Conservation (phyloP, 176 grass and related monocot genomes). For the Luzula sylvatica region DNA sequence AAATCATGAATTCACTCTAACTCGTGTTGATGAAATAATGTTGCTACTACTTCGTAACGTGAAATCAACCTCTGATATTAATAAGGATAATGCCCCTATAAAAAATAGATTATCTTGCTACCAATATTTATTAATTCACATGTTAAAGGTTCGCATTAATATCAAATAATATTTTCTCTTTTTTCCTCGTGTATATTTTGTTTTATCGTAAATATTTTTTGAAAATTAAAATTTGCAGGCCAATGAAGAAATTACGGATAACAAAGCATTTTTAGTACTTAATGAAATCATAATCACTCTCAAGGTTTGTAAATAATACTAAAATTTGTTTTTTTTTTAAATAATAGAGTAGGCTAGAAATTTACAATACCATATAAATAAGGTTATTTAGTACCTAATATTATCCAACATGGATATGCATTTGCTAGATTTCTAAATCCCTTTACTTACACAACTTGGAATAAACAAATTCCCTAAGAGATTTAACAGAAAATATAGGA, state of each 20-base stretch:
- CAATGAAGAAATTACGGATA: constrained; percentile 73
- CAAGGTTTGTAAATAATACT: constrained; percentile 57
- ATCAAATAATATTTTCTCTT: constrained; percentile 3
- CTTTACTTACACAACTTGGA: too few relatives aligned
- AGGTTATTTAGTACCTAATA: too few relatives aligned
- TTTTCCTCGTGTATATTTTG: background rate
- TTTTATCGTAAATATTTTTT: background rate
- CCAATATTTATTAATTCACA: constrained; percentile 72
- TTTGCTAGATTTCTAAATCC: too few relatives aligned
- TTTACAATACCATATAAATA: too few relatives aligned
- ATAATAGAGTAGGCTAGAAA: too few relatives aligned
- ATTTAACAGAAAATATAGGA: too few relatives aligned
- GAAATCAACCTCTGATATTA: constrained; percentile 32
- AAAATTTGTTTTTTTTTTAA: too few relatives aligned
- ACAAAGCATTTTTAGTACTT: constrained; percentile 92
- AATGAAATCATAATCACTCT: constrained; percentile 85
- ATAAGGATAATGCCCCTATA: constrained; percentile 36
- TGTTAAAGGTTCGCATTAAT: constrained; percentile 53
- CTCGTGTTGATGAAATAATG: constrained; percentile 73
- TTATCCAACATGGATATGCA: too few relatives aligned
- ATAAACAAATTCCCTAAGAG: too few relatives aligned
- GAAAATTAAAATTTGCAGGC: constrained; percentile 61
- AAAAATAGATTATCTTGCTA: constrained; percentile 68
- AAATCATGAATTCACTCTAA: constrained; percentile 48
- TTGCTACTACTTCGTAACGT: constrained; percentile 71